phyloP scores from a whole-genome alignment of 805 yeast species.

The Saccharomycopsis sp. region DNA sequence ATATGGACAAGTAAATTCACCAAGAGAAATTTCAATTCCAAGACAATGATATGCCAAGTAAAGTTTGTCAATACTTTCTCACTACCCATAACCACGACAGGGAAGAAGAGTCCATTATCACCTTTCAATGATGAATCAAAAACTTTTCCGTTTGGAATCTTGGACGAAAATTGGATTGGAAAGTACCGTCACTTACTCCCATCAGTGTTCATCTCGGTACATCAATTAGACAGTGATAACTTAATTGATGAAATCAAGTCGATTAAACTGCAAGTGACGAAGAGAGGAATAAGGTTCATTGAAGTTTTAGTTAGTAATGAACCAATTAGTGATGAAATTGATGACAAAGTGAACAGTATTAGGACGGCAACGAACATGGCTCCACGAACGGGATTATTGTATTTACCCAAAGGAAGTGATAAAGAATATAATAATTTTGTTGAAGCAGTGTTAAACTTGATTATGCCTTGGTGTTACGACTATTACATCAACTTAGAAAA shows the following conservation, averaged over 20 bases:
- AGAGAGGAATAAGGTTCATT: slow-evolving; percentile 30
- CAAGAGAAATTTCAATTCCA: slow-evolving; percentile 23
- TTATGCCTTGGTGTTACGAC: slow-evolving; percentile 37
- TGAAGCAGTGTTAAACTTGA: slow-evolving; percentile 32
- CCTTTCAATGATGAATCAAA: slow-evolving; percentile 38
- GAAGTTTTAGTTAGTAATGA: slow-evolving; percentile 29
- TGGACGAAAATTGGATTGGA: slow-evolving; percentile 44
- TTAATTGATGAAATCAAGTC: slow-evolving; percentile 31
- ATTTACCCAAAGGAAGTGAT: slow-evolving; percentile 34
- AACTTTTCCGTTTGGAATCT: slow-evolving; percentile 35
- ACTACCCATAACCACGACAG: slow-evolving; percentile 23
- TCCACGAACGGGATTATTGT: slow-evolving; percentile 38
- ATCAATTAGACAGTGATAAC: slow-evolving; percentile 28
- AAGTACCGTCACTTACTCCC: slow-evolving; percentile 47
- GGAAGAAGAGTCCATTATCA: slow-evolving; percentile 30
- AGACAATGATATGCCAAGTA: slow-evolving; percentile 27
- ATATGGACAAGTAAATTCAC: slow-evolving; percentile 26
- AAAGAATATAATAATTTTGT: slow-evolving; percentile 37
- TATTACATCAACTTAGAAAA: slow-evolving; percentile 38
- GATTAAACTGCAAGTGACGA: slow-evolving; percentile 29
- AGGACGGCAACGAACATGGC: slow-evolving; percentile 38
- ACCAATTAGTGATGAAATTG: slow-evolving; percentile 28
- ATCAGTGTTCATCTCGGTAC: slow-evolving; percentile 38
- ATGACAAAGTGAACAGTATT: slow-evolving; percentile 31
- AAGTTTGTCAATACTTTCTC: slow-evolving; percentile 28